phyloP scores from a whole-genome alignment of 129 eudicot species.

The Oenanthe sinensis region DNA sequence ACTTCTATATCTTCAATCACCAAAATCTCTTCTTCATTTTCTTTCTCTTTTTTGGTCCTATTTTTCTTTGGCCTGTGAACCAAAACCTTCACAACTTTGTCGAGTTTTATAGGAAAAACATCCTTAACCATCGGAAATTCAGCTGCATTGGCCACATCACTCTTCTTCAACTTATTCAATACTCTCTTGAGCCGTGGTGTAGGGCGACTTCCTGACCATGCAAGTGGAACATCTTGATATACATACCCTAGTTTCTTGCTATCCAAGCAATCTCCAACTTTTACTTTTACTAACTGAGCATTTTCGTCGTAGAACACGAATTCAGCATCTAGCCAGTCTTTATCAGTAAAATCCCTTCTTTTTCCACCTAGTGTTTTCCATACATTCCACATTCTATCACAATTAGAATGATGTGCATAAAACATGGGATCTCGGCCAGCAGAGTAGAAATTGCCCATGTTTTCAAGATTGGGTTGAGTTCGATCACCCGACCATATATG shows the following conservation, averaged over 20 bases:
- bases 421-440: constrained; percentile 59
- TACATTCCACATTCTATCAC: constrained; percentile 49
- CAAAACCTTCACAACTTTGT: constrained; percentile 27
- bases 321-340: constrained; percentile 37
- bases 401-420: constrained; percentile 42
- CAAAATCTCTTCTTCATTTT: constrained; percentile 34
- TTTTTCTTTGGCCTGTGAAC: constrained; percentile 46
- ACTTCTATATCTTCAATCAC: constrained; percentile 31
- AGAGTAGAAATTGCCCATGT: constrained; percentile 59
- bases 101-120: constrained; percentile 36
- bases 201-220: constrained; percentile 36
- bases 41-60: constrained; percentile 35
- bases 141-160: constrained; percentile 12
- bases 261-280: constrained; percentile 38
- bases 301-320: constrained; percentile 56
- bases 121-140: constrained; percentile 5
- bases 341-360: constrained; percentile 25
- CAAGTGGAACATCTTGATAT: constrained; percentile 31
- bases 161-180: constrained; percentile 3
- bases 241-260: constrained; percentile 31
- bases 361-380: constrained; percentile 39
- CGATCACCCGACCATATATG: constrained; percentile 42
- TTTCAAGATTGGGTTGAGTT: constrained; percentile 25
- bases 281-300: constrained; percentile 32
- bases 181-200: constrained; percentile 15